Evolutionary conservation across 208 protist genomes (phyloP).

Genomic region (Leishmania tarentolae): DNA sequence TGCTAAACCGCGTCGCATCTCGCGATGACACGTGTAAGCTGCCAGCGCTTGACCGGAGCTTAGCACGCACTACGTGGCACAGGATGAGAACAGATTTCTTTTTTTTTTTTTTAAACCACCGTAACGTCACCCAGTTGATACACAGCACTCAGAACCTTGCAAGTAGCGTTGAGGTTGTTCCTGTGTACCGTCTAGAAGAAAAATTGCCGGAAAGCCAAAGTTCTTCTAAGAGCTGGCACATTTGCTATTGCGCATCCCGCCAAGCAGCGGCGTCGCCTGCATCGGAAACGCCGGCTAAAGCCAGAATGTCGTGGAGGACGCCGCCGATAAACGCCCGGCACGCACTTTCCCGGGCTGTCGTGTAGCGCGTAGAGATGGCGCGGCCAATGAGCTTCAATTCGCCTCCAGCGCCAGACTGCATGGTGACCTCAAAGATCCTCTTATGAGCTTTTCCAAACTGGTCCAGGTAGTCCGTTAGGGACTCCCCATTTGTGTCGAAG

Average conservation of each 20-base stretch:
- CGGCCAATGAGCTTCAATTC: conserved; percentile 52
- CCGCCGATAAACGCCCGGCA: conserved; percentile 66
- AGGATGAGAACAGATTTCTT: not conserved
- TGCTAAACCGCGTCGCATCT: not conserved
- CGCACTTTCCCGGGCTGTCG: conserved; percentile 62
- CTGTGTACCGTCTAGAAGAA: not conserved
- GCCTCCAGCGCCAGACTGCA: conserved; percentile 35
- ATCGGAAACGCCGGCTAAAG: conserved; percentile 1
- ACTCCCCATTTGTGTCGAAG: conserved; percentile 59
- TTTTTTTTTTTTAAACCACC: not conserved
- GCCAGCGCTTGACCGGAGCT: not conserved
- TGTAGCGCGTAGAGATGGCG: conserved; percentile 67
- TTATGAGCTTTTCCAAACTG: conserved; percentile 46
- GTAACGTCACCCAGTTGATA: no score
- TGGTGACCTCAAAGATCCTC: conserved; percentile 80
- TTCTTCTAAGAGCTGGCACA: no score
- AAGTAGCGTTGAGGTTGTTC: no score
- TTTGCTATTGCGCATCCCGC: not conserved
- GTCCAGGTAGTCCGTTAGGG: conserved; percentile 54
- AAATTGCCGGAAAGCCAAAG: not conserved
- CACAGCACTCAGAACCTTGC: not conserved
- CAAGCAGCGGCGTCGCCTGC: not conserved
- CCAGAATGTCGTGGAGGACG: conserved; percentile 51
- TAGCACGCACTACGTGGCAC: not conserved
- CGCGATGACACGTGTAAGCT: not conserved